Conservation (phyloP, 2,329 filamentous ascomycete genomes). For the Fusarium duplospermum region DNA sequence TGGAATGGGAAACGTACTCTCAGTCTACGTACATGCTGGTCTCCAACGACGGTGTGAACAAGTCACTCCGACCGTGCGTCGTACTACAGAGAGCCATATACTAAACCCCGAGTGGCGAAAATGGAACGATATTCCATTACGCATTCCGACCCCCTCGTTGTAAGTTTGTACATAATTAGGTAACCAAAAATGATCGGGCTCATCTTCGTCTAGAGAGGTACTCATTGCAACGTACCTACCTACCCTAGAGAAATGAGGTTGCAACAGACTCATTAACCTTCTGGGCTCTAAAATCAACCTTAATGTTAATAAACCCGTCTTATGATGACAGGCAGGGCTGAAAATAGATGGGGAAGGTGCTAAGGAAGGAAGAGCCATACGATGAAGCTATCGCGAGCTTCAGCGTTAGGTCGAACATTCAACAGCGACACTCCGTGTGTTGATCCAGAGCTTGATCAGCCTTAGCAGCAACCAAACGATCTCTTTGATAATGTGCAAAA, state of each 20-base stretch:
- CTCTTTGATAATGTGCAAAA: neutral
- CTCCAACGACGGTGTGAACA: neutral
- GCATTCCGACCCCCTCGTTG: neutral
- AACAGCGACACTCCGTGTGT: neutral
- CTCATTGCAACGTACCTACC: neutral
- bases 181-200: neutral
- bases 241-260: neutral
- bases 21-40: too few relatives aligned
- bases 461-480: neutral
- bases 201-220: neutral
- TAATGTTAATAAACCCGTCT: neutral
- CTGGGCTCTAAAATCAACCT: neutral
- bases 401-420: neutral
- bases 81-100: neutral
- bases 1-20: too few relatives aligned
- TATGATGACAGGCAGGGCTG: neutral
- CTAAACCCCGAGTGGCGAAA: neutral
- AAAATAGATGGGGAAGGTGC: neutral
- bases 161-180: neutral
- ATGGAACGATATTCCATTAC: neutral
- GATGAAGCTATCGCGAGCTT: neutral
- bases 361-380: neutral
- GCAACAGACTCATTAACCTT: neutral
- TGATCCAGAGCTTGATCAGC: too few relatives aligned
- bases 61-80: neutral